These are phyloP conservation scores for Racocetra persica DNA, from an alignment of 371 early-diverging fungal species.

Conservation along the genomic window DNA sequence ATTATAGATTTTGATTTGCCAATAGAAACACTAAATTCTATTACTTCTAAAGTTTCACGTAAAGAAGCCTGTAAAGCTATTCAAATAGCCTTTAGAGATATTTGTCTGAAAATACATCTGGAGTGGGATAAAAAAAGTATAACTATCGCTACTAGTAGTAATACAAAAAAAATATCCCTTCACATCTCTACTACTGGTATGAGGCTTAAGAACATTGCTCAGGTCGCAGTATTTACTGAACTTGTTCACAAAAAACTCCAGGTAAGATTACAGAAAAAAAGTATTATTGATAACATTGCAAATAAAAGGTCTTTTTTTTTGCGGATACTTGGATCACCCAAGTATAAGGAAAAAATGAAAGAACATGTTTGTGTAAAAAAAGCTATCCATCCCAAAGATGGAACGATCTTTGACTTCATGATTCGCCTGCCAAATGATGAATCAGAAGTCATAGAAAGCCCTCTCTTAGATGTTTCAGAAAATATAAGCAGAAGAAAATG, in stretches of 20 bases:
- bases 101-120: no score
- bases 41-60: not conserved
- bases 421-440: constrained; percentile 3
- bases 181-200: constrained; percentile 6
- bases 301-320: not conserved
- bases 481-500: constrained; percentile 1
- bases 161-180: not conserved
- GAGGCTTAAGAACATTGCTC: no score
- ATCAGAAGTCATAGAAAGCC: not conserved
- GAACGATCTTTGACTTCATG: constrained; percentile 25
- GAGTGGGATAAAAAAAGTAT: not conserved
- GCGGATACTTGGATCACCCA: constrained; percentile 1
- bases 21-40: no score
- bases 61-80: not conserved
- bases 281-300: constrained; percentile 8
- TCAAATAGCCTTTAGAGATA: no score
- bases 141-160: not conserved
- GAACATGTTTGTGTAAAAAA: not conserved
- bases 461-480: not conserved
- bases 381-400: not conserved
- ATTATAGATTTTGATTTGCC: constrained; percentile 12
- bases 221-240: not conserved
- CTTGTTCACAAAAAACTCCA: constrained; percentile 21
- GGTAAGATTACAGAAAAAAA: not conserved
- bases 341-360: not conserved